Evolutionary conservation across 2,329 filamentous ascomycete genomes (phyloP), one percentile per base, ranked within the genome.

Genomic region (Coniochaeta pulveracea): DNA sequence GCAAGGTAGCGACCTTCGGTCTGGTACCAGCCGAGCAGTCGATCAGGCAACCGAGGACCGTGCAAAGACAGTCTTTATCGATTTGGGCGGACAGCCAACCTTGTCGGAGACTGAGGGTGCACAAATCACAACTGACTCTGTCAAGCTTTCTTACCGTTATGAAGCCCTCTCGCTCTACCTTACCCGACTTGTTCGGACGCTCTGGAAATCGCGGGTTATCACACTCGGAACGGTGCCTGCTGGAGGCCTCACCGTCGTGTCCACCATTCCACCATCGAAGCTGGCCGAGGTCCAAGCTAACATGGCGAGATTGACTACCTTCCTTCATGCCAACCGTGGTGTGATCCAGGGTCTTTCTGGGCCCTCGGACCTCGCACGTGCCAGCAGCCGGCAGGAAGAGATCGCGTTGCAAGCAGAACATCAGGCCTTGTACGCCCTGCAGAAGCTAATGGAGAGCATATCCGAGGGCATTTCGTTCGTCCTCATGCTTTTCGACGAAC

Each of bases 391-490:
- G 42, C 83, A 94, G 50, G 91, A 95, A 47, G 89, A 96, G 54
- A 74, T 94, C 30, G 85, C 88, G 1, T 66, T 94, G 15, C 89
- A 95, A 54, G 89, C 85, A 10, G 91, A 98, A 55, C 89, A 98
- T 52, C 84, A 93, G 46, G 88, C 88, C 9, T 69, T 98, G 42
- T 81, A 91, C 49, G 85, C 85, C 3, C 63, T 98, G 31, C 75
- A 93, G 40, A 78, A 81, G 42, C 66, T 98, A 16, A 85, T 95
- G 55, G 79, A 80, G 35, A 85, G 85, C 53, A 91, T 95, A 24
- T 88, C 91, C 6, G 91, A 98, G 54, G 91, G 91, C 4, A 94
- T 98, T 33, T 93, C 89, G 0, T 98, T 98, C 47, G 85, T 95
- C 4, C 69, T 89, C 15, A 91, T 95, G 51, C 68, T 98, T 2